Evolutionary conservation across 2,329 filamentous ascomycete genomes (phyloP).

Genomic region (Cucurbitaria berberidis): DNA sequence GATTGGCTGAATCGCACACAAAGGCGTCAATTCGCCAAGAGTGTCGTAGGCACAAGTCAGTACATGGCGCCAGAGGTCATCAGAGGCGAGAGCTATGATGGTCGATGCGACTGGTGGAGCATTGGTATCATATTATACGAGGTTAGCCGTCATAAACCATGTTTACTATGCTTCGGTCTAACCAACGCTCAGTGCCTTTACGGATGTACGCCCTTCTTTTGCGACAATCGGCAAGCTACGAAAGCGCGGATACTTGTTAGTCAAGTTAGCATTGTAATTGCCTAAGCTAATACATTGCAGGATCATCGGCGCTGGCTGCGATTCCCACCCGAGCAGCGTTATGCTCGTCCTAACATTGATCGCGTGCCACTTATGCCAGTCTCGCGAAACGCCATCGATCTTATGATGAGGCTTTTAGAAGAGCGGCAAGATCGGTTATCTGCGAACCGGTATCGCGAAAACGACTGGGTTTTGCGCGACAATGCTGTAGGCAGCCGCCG

Average conservation of each 20-base stretch:
- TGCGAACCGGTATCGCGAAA: slow-evolving; percentile 73
- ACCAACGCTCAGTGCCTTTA: slow-evolving; percentile 73
- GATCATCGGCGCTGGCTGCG: slow-evolving; percentile 72
- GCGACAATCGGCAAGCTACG: slow-evolving; percentile 79
- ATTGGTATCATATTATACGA: slow-evolving; percentile 93
- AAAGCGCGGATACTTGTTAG: slow-evolving; percentile 83
- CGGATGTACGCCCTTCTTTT: slow-evolving; percentile 87
- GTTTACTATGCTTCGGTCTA: not conserved
- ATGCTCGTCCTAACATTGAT: slow-evolving; percentile 59
- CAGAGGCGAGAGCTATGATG: slow-evolving; percentile 81
- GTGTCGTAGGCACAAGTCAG: slow-evolving; percentile 92
- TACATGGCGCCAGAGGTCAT: slow-evolving; percentile 99
- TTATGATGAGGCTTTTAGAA: slow-evolving; percentile 75
- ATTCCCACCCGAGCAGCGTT: slow-evolving; percentile 67
- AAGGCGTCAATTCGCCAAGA: slow-evolving; percentile 76
- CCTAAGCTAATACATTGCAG: slow-evolving; percentile 51
- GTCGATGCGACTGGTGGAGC: slow-evolving; percentile 96
- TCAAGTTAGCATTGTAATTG: slow-evolving; percentile 3
- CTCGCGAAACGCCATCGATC: slow-evolving; percentile 74
- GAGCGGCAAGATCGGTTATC: slow-evolving; percentile 79
- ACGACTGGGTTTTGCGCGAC: slow-evolving; percentile 57
- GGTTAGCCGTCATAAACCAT: slow-evolving; percentile 44
- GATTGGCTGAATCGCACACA: slow-evolving; percentile 54
- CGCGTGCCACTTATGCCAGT: slow-evolving; percentile 57
- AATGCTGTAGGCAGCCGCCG: slow-evolving; percentile 30